These are phyloP conservation scores for Sugiyamaella japonica DNA, from an alignment of 1,139 yeast genomes.

Conservation along the genomic window DNA sequence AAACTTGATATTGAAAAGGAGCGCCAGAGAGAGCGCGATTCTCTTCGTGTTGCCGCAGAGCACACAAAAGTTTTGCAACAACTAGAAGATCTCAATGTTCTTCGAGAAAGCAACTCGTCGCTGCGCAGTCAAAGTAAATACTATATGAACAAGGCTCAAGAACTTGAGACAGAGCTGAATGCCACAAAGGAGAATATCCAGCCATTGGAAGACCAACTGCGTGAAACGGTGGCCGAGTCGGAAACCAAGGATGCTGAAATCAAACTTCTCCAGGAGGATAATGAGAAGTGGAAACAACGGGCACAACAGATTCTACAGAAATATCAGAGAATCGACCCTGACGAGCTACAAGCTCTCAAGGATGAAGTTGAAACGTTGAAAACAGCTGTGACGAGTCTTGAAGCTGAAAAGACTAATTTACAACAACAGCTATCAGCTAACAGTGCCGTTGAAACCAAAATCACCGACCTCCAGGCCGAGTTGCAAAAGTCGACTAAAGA, in stretches of 20 bases:
- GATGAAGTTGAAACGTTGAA: slow-evolving; percentile 41
- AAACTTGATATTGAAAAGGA: slow-evolving; percentile 36
- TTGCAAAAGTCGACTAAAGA: slow-evolving; percentile 17
- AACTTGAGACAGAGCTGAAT: slow-evolving; percentile 42
- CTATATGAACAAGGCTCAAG: slow-evolving; percentile 38
- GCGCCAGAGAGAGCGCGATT: slow-evolving; percentile 45
- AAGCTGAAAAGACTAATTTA: slow-evolving; percentile 15
- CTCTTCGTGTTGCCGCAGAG: slow-evolving; percentile 48
- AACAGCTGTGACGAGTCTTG: slow-evolving; percentile 23
- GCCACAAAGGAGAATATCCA: slow-evolving; percentile 37
- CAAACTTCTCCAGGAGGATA: slow-evolving; percentile 45
- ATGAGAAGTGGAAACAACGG: slow-evolving; percentile 54
- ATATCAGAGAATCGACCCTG: slow-evolving; percentile 51
- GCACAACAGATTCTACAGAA: slow-evolving; percentile 51
- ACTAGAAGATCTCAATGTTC: slow-evolving; percentile 64
- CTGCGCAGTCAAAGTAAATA: slow-evolving; percentile 55
- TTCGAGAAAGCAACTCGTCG: slow-evolving; percentile 72
- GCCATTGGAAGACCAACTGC: slow-evolving; percentile 43
- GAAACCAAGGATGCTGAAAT: slow-evolving; percentile 47
- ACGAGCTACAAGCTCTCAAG: slow-evolving; percentile 43
- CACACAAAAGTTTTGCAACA: slow-evolving; percentile 59
- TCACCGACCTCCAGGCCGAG: slow-evolving; percentile 17
- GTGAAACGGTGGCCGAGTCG: slow-evolving; percentile 43
- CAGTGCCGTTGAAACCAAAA: slow-evolving; percentile 11
- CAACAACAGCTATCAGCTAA: neutral